A percentile compares a stretch with the other conserved stretches of the same genome.
Conservation (phyloP, 225 moss, liverwort and hornwort genomes). For the Marchantia paleacea region DNA sequence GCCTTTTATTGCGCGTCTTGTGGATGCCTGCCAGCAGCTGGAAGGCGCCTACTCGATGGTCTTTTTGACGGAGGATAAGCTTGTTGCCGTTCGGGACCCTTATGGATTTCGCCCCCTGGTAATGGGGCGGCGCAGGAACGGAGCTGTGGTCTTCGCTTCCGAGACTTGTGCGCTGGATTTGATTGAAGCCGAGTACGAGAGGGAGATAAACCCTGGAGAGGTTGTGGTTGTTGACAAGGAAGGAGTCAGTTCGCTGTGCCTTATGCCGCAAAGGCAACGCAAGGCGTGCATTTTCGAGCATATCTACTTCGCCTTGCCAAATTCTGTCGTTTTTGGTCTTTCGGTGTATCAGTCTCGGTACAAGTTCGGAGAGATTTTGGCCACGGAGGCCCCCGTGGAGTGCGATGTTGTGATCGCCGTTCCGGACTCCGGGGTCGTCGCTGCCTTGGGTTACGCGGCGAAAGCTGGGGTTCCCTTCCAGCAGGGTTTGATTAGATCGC, state of each 20-base stretch:
- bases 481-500: slow-evolving; percentile 84
- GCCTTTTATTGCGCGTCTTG: slow-evolving; percentile 83
- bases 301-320: slow-evolving; percentile 86
- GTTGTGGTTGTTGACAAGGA: slow-evolving; percentile 89
- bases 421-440: slow-evolving; percentile 92
- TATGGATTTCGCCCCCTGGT: slow-evolving; percentile 92
- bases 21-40: slow-evolving; percentile 95
- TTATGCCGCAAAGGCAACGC: slow-evolving; percentile 64
- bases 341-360: slow-evolving; percentile 90
- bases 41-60: slow-evolving; percentile 95
- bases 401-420: slow-evolving; percentile 96
- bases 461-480: slow-evolving; percentile 81
- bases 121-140: slow-evolving; percentile 79
- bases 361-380: slow-evolving; percentile 70
- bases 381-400: slow-evolving; percentile 75
- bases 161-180: slow-evolving; percentile 90
- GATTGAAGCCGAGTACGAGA: slow-evolving; percentile 74
- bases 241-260: slow-evolving; percentile 69
- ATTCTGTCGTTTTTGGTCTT: slow-evolving; percentile 78
- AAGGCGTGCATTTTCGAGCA: slow-evolving; percentile 97
- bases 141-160: slow-evolving; percentile 83
- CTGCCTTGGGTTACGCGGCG: slow-evolving; percentile 81
- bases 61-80: slow-evolving; percentile 81
- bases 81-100: slow-evolving; percentile 86
- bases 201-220: slow-evolving; percentile 92